Conservation (phyloP, 257 asterid genomes). For the Solanum medicagineum region DNA sequence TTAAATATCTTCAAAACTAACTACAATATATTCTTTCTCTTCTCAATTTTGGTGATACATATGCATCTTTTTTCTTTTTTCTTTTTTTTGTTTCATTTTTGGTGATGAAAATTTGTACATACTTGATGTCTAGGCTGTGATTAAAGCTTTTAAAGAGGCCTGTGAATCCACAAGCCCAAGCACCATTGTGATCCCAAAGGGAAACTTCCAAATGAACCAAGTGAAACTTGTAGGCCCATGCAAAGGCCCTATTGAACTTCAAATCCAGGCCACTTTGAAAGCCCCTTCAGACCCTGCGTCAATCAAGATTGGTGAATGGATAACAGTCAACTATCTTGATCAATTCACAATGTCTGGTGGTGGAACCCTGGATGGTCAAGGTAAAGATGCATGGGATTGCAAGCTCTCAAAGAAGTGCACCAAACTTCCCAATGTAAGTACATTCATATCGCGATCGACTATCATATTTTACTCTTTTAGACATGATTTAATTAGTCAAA, state of each 20-base stretch:
- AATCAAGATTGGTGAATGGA: conserved; percentile 12
- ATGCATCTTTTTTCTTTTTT: too few species aligned
- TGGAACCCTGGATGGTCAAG: conserved; percentile 23
- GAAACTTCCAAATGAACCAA: conserved; percentile 7
- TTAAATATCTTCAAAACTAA: neutral
- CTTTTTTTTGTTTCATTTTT: neutral
- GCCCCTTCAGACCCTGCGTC: conserved; percentile 7
- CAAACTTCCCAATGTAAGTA: conserved; percentile 10
- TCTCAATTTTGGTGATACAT: too few species aligned
- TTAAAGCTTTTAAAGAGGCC: conserved; percentile 19
- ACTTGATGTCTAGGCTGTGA: conserved; percentile 5
- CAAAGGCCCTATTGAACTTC: conserved; percentile 8
- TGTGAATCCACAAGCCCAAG: conserved; percentile 7
- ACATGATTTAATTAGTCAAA: too few species aligned
- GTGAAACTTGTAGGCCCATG: conserved; percentile 19
- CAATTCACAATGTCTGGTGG: conserved; percentile 11
- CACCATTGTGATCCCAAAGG: conserved; percentile 12
- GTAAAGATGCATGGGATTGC: conserved; percentile 13
- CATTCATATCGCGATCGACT: too few species aligned
- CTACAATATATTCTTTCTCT: neutral
- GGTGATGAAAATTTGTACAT: too few species aligned
- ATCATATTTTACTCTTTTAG: too few species aligned
- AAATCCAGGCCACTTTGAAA: conserved; percentile 5
- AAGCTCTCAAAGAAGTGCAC: neutral
- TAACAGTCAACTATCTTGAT: conserved; percentile 1